phyloP scores from a whole-genome alignment of 768 basidiomycete genomes.

The Chalciporus pseudorubinellus region DNA sequence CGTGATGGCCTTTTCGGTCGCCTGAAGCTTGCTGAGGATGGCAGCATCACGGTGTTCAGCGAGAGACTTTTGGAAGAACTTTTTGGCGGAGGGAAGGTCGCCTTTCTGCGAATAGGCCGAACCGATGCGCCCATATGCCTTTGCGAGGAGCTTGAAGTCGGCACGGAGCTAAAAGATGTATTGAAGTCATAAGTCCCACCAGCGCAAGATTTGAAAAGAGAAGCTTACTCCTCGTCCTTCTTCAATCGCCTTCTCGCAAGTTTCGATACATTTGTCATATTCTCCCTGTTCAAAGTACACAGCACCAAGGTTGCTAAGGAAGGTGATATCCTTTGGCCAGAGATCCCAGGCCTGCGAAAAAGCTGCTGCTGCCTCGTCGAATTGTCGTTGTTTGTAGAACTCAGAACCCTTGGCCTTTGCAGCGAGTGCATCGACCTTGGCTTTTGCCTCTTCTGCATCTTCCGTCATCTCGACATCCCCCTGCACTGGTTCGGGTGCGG shows the following conservation, averaged over 20 bases:
- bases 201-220: background rate
- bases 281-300: slow-evolving; percentile 93
- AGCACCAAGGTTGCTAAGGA: slow-evolving; percentile 87
- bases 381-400: slow-evolving; percentile 84
- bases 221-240: slow-evolving; percentile 75
- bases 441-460: slow-evolving; percentile 66
- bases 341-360: slow-evolving; percentile 91
- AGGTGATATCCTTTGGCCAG: slow-evolving; percentile 92
- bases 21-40: slow-evolving; percentile 86
- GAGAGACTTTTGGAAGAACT: slow-evolving; percentile 90
- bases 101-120: slow-evolving; percentile 79
- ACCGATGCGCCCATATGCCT: slow-evolving; percentile 89
- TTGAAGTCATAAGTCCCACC: background rate
- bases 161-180: slow-evolving; percentile 60
- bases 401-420: slow-evolving; percentile 77
- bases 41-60: slow-evolving; percentile 96
- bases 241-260: slow-evolving; percentile 94
- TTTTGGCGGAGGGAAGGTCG: slow-evolving; percentile 76
- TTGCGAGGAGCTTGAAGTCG: slow-evolving; percentile 94
- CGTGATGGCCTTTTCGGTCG: slow-evolving; percentile 70
- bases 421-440: slow-evolving; percentile 74
- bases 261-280: slow-evolving; percentile 86
- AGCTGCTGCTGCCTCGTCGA: slow-evolving; percentile 68
- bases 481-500: slow-evolving; percentile 39
- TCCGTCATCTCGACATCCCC: slow-evolving; percentile 69